These are phyloP conservation scores for Suhomyces sp. DNA, from an alignment of 805 yeast genomes.

Conservation along the genomic window DNA sequence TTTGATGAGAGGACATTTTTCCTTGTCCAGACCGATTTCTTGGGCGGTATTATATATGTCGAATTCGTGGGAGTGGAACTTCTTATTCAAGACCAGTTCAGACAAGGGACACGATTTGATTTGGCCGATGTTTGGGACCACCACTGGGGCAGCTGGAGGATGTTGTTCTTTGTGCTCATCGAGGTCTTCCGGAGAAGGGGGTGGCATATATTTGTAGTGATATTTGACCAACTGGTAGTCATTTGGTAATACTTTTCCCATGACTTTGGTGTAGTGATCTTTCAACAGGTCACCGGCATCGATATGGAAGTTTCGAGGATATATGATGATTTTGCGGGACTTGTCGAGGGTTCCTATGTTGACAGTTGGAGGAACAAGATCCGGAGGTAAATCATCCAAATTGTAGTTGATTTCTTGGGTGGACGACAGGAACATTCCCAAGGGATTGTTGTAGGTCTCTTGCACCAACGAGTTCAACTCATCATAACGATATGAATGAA, in stretches of 20 bases:
- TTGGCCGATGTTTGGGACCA: neutral
- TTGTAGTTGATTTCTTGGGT: conserved; percentile 1
- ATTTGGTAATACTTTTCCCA: conserved; percentile 1
- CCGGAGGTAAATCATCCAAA: neutral
- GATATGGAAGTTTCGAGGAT: conserved; percentile 2
- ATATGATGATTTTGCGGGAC: conserved; percentile 4
- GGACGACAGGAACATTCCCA: no score
- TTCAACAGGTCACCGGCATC: neutral
- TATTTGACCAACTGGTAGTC: conserved; percentile 2
- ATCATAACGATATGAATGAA: neutral
- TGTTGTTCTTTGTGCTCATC: conserved; percentile 3
- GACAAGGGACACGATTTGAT: conserved; percentile 2
- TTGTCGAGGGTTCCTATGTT: conserved; percentile 3
- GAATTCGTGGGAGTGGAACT: conserved; percentile 1
- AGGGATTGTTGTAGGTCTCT: no score
- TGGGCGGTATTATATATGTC: neutral
- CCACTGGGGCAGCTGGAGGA: neutral
- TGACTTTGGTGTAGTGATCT: conserved; percentile 3
- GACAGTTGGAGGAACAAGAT: neutral
- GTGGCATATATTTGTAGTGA: conserved; percentile 2
- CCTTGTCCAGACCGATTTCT: conserved; percentile 2
- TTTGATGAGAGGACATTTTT: neutral
- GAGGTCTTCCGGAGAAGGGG: neutral
- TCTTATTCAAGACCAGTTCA: neutral
- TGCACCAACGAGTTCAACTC: neutral